Evolutionary conservation across 768 basidiomycete species (phyloP), one percentile per base, ranked within the genome.

Genomic region (Leccinum broughii): DNA sequence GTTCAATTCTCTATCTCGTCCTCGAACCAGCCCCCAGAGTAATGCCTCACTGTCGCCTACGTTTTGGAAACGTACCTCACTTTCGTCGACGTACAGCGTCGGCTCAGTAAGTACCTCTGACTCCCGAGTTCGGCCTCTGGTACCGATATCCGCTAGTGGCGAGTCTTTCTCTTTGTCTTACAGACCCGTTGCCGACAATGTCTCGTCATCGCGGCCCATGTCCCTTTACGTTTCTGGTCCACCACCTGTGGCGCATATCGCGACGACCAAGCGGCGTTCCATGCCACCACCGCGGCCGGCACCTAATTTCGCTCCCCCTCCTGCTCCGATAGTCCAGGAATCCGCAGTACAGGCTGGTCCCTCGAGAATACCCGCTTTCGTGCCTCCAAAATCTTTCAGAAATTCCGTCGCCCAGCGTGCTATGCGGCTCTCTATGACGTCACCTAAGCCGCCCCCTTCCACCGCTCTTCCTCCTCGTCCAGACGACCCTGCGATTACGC

Each of bases 281-380:
- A 81, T 89, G 71, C 89, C 90, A 3, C 90, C 90, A 17, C 88
- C 85, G 30, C 85, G 88, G 14, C 90, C 90, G 32, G 83, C 87
- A 4, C 89, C 91, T 0, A 87, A 81, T 28, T 81, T 81, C 53
- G 87, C 89, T 6, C 82, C 87, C 15, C 89, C 90, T 14, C 86
- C 87, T 52, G 85, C 89, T 7, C 90, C 89, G 4, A 68, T 63
- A 37, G 65, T 70, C 41, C 68, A 64, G n/a, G 64, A 67, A 51
- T 64, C 35, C 28, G 8, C 39, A 1, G 51, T 62, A 11, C 54
- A 20, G n/a, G 32, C 57, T 6, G 48, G 54, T 28, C 32, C 65
- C 15, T 62, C 54, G 57, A 34, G 35, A 13, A 37, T 51, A 1
- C 48, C 64, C 24, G 24, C 52, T 26, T 56, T 64, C n/a, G 46